Evolutionary conservation across 202 grass and related monocot genomes (phyloP).

Genomic region (Carex arenaria): DNA sequence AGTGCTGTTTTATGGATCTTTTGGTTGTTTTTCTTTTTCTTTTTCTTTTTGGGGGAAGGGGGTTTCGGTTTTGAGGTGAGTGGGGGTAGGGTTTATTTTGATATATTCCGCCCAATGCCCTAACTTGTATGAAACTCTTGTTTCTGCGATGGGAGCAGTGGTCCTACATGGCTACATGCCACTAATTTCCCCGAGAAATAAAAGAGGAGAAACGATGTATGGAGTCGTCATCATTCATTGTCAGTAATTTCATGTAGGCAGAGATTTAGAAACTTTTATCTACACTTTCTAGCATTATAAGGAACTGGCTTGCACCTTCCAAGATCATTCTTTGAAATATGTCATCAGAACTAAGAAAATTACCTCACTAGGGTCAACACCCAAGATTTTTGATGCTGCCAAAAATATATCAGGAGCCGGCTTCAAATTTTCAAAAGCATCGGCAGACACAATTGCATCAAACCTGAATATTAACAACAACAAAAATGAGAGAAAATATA

Average conservation of each 20-base stretch:
- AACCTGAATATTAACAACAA: slow-evolving; percentile 54
- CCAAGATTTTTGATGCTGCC: slow-evolving; percentile 77
- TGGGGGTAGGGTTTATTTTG: neutral
- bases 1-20: neutral
- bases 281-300: neutral
- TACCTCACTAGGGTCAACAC: slow-evolving; percentile 59
- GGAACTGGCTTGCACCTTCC: neutral
- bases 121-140: neutral
- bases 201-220: neutral
- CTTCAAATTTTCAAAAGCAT: slow-evolving; percentile 95
- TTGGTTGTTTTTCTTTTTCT: neutral
- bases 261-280: neutral
- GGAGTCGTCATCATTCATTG: neutral
- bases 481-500: neutral
- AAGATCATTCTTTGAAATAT: neutral
- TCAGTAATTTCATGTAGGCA: neutral
- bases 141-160: neutral
- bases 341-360: slow-evolving; percentile 15
- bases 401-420: slow-evolving; percentile 97
- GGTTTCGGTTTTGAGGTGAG: neutral
- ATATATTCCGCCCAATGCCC: neutral
- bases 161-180: neutral
- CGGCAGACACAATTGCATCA: slow-evolving; percentile 91
- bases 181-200: neutral
- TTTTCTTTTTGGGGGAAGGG: neutral